These are phyloP conservation scores for Candida yuanshanica DNA, from an alignment of 805 yeast genomes.

Conservation along the genomic window DNA sequence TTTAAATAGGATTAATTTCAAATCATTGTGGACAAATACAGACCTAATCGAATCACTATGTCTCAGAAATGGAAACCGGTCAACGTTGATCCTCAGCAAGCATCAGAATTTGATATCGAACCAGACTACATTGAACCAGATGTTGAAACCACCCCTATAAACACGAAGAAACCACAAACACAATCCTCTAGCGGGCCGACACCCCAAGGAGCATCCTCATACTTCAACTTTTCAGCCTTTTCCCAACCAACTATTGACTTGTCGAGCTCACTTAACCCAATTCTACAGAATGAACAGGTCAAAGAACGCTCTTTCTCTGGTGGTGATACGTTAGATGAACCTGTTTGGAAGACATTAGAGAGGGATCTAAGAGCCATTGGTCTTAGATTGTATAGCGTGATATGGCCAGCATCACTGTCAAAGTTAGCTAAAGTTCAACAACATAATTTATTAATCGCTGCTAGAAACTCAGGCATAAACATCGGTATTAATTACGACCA, in stretches of 20 bases:
- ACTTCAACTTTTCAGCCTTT: conserved; percentile 25
- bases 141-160: conserved; percentile 8
- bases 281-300: conserved; percentile 24
- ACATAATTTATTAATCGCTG: conserved; percentile 23
- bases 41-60: conserved; percentile 7
- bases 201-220: conserved; percentile 10
- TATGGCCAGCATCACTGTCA: conserved; percentile 34
- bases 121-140: conserved; percentile 25
- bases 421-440: conserved; percentile 26
- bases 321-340: conserved; percentile 70
- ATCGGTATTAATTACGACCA: conserved; percentile 25
- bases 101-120: conserved; percentile 24
- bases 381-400: conserved; percentile 34
- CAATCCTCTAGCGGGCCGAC: not conserved
- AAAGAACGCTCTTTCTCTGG: conserved; percentile 38
- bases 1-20: no score
- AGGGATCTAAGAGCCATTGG: conserved; percentile 43
- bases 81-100: conserved; percentile 21
- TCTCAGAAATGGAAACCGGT: conserved; percentile 25
- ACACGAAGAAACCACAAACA: conserved; percentile 1
- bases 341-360: conserved; percentile 49
- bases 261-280: conserved; percentile 26
- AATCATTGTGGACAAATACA: no score
- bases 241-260: conserved; percentile 27
- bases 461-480: conserved; percentile 26